Evolutionary conservation across 108 stramenopile species (phyloP), one percentile per base, ranked within the genome.

Genomic region (Stephanodiscus minutulus): DNA sequence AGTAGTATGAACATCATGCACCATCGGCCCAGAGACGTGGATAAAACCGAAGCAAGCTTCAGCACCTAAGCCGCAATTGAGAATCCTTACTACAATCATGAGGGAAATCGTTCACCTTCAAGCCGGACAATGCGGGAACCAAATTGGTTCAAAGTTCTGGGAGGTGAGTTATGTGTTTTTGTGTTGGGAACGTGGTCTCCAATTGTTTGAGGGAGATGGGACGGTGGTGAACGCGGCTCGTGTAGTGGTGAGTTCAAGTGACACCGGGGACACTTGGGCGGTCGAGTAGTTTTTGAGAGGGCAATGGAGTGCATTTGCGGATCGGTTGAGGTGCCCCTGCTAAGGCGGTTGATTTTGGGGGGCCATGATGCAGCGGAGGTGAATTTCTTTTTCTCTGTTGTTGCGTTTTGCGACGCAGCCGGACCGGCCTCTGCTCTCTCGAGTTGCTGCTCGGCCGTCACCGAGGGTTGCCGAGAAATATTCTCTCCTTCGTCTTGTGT

Each of bases 51-150:
- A 52, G 3, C 50, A 4, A 52, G 3, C 18, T 8, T 52, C 50
- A 9, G 18, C 1, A 6, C 50, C 20, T 25, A 52, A 21, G 2
- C 50, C 20, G 66, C 62, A 50, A 67, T 9, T 22, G 5, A 1
- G 1, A 21, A 21, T 21, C 20, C 13, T 37, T 37, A 25, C 25
- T 59, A 37, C 65, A 52, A 95, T 59, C 82, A 98, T 97, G 97
- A 91, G 97, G 72, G 97, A 98, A 87, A 97, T 98, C 83, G 97
- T 98, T 74, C 98, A 98, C 84, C 71, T 98, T 63, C 98, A 98
- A 85, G 98, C 92, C 8, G 98, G 98, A 52, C 97, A 98, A 91
- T 96, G 96, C 70, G 97, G 95, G 70, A 93, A 96, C 86, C 97
- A 98, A 77, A 96, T 98, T 74, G 96, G 97, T 57, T 96, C 98